Evolutionary conservation across 2,329 filamentous ascomycete species (phyloP).

Genomic region (Hypoxylon sp.): DNA sequence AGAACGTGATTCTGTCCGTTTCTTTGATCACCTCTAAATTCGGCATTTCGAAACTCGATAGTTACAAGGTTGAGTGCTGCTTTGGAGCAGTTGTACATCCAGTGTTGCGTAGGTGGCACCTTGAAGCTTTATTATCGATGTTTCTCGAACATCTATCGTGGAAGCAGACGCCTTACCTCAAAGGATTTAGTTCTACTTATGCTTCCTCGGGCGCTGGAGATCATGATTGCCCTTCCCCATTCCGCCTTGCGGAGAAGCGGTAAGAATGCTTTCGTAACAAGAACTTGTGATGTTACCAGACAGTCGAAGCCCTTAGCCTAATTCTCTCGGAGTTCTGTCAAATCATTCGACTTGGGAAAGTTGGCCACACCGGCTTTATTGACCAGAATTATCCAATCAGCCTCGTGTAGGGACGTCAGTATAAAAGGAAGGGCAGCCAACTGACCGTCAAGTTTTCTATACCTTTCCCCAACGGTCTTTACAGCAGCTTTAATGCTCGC

Average conservation of each 20-base stretch:
- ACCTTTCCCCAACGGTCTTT: slow-evolving; percentile 22
- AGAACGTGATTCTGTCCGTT: slow-evolving; percentile 30
- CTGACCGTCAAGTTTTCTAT: slow-evolving; percentile 33
- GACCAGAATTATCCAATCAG: slow-evolving; percentile 19
- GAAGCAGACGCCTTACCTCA: slow-evolving; percentile 7
- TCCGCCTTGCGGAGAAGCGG: slow-evolving; percentile 27
- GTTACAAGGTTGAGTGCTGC: slow-evolving; percentile 27
- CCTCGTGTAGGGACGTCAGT: not conserved
- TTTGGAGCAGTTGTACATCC: slow-evolving; percentile 28
- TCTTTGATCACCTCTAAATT: slow-evolving; percentile 25
- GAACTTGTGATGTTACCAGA: slow-evolving; percentile 25
- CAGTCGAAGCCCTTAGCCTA: slow-evolving; percentile 24
- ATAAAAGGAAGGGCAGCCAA: not conserved
- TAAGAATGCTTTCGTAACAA: slow-evolving; percentile 26
- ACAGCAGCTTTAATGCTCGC: slow-evolving; percentile 30
- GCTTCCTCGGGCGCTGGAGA: slow-evolving; percentile 18
- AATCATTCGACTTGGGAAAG: slow-evolving; percentile 25
- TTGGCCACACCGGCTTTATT: slow-evolving; percentile 22
- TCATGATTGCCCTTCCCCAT: slow-evolving; percentile 27
- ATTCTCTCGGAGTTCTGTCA: slow-evolving; percentile 24
- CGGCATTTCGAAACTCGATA: slow-evolving; percentile 27
- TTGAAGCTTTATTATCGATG: slow-evolving; percentile 13
- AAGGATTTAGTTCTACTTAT: slow-evolving; percentile 18
- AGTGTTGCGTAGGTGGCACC: slow-evolving; percentile 25
- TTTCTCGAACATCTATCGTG: not conserved